phyloP scores from a whole-genome alignment of 2,329 filamentous ascomycete genomes.

The Trematosphaeria pertusa region DNA sequence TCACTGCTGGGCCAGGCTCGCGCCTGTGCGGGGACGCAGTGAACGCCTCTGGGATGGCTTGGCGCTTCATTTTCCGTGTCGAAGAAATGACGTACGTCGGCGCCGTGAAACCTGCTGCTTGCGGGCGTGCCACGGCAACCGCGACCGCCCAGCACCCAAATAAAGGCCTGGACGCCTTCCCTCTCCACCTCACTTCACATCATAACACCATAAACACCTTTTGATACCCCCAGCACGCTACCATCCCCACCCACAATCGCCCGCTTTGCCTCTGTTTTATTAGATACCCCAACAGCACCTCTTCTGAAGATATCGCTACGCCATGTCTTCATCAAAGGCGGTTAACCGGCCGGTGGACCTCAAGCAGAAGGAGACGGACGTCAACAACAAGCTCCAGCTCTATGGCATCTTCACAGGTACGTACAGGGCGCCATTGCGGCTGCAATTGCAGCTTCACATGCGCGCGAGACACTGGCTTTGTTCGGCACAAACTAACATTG shows the following conservation, averaged over 20 bases:
- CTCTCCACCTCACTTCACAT: conserved; percentile 2
- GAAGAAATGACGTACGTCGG: conserved; percentile 9
- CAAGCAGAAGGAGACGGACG: conserved; percentile 80
- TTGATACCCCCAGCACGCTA: conserved; percentile 9
- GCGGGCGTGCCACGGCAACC: conserved; percentile 13
- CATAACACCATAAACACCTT: too few relatives aligned
- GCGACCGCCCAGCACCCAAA: conserved; percentile 7
- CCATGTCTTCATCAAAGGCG: conserved; percentile 22
- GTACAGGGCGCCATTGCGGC: conserved; percentile 21
- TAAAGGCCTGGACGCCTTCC: conserved; percentile 8
- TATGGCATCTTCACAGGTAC: conserved; percentile 82
- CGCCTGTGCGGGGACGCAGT: neutral
- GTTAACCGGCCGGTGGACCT: conserved; percentile 78
- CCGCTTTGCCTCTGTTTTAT: conserved; percentile 1
- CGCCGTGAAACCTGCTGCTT: conserved; percentile 1
- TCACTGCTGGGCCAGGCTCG: too few relatives aligned
- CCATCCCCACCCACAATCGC: neutral
- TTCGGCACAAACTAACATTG: conserved; percentile 25
- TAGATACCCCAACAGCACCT: conserved; percentile 13
- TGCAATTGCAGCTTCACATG: conserved; percentile 2
- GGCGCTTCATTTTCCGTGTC: conserved; percentile 8
- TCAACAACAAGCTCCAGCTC: conserved; percentile 92
- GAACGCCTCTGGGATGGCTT: neutral
- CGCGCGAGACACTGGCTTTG: conserved; percentile 1
- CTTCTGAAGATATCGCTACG: conserved; percentile 3